phyloP scores from a whole-genome alignment of 768 basidiomycete genomes.

The Pholiota conissans region DNA sequence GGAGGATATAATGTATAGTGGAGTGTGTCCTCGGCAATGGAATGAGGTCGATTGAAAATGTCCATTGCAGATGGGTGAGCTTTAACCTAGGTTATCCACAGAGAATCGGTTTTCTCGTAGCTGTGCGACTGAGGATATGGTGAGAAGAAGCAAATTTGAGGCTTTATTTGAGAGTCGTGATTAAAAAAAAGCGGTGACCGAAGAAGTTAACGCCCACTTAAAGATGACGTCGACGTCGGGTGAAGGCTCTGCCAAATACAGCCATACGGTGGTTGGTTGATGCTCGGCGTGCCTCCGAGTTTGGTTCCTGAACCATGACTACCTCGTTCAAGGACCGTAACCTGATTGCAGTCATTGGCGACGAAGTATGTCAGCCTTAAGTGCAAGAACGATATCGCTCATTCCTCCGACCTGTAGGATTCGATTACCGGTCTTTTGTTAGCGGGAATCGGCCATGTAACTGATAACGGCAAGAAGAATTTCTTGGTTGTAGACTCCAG shows the following conservation, averaged over 20 bases:
- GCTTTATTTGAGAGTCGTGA: too few species aligned
- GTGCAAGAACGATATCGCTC: neutral
- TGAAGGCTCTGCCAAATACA: constrained; percentile 12
- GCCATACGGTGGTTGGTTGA: constrained; percentile 9
- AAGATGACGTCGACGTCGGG: too few species aligned
- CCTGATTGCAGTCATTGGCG: constrained; percentile 94
- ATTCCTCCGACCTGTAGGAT: constrained; percentile 56
- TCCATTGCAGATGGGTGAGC: constrained; percentile 40
- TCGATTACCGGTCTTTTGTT: constrained; percentile 94
- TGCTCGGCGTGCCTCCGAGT: neutral
- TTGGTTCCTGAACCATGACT: constrained; percentile 40
- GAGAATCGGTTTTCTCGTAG: too few species aligned
- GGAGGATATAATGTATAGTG: constrained; percentile 74
- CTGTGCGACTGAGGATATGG: too few species aligned
- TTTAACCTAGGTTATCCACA: neutral
- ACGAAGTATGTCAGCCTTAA: constrained; percentile 64
- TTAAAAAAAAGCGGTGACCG: too few species aligned
- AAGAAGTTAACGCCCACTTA: too few species aligned
- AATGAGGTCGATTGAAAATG: constrained; percentile 71
- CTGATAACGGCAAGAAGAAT: constrained; percentile 93
- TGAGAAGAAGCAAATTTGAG: too few species aligned
- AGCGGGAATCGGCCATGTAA: constrained; percentile 92
- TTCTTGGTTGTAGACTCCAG: constrained; percentile 95
- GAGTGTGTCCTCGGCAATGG: constrained; percentile 85
- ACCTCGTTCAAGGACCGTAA: constrained; percentile 77